These are phyloP conservation scores for Penicillium paxilli DNA, from an alignment of 495 filamentous ascomycete species.

Conservation along the genomic window DNA sequence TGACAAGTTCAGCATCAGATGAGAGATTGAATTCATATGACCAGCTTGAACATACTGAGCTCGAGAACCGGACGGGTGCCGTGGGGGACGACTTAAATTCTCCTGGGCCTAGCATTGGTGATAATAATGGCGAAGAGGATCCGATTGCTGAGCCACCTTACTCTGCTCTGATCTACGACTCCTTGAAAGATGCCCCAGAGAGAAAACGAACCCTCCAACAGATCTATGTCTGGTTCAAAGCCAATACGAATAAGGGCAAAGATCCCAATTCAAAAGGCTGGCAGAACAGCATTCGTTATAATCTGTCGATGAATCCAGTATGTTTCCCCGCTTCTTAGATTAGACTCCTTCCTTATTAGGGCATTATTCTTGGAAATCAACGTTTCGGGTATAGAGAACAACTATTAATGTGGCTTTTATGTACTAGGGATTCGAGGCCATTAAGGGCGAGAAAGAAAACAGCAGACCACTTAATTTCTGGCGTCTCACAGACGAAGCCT, in stretches of 20 bases:
- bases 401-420: slow-evolving; percentile 10
- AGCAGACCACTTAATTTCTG: slow-evolving; percentile 64
- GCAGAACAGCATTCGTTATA: slow-evolving; percentile 97
- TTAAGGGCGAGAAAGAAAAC: slow-evolving; percentile 48
- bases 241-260: slow-evolving; percentile 74
- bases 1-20: no score
- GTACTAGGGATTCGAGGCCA: slow-evolving; percentile 71
- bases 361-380: background rate
- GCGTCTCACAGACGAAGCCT: slow-evolving; percentile 64
- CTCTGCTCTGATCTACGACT: slow-evolving; percentile 76
- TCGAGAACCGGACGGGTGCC: background rate
- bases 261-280: slow-evolving; percentile 71
- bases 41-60: no score
- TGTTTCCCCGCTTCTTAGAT: slow-evolving; percentile 33
- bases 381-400: background rate
- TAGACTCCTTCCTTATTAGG: background rate
- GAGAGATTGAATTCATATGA: no score
- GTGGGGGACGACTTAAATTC: slow-evolving; percentile 16
- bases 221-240: slow-evolving; percentile 87
- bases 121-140: slow-evolving; percentile 32
- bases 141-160: slow-evolving; percentile 64
- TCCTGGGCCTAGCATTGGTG: slow-evolving; percentile 11
- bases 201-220: slow-evolving; percentile 77
- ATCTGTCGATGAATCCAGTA: slow-evolving; percentile 95
- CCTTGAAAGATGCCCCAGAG: slow-evolving; percentile 63